Evolutionary conservation across 2,329 filamentous ascomycete genomes (phyloP).

Genomic region (Septoria petroselini): DNA sequence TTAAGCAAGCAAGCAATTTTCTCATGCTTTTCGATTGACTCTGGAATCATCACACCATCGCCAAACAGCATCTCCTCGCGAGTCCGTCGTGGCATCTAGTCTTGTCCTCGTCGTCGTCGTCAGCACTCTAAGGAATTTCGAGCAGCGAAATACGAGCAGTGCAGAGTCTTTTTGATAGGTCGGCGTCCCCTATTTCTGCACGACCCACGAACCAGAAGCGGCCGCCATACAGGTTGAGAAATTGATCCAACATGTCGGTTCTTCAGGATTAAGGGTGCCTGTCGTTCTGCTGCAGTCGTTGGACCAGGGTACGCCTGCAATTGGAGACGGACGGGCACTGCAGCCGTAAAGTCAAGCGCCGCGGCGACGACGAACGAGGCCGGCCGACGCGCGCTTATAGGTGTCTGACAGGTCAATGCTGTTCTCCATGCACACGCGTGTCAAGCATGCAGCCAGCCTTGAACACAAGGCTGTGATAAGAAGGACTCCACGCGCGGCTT

Average conservation of each 20-base stretch:
- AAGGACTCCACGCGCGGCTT: not conserved
- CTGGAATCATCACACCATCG: slow-evolving; percentile 8
- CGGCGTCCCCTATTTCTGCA: slow-evolving; percentile 10
- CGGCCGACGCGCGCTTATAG: not conserved
- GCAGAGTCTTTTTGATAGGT: slow-evolving; percentile 1
- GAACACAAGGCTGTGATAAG: slow-evolving; percentile 4
- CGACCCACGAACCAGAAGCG: slow-evolving; percentile 12
- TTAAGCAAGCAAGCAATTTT: slow-evolving; percentile 13
- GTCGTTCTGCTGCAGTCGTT: slow-evolving; percentile 4
- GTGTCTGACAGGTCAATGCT: slow-evolving; percentile 7
- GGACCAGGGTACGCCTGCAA: slow-evolving; percentile 19
- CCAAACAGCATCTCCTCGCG: slow-evolving; percentile 9
- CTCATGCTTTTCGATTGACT: slow-evolving; percentile 17
- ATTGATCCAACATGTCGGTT: slow-evolving; percentile 5
- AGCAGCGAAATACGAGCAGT: slow-evolving; percentile 1
- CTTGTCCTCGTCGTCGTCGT: slow-evolving; percentile 8
- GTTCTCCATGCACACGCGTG: slow-evolving; percentile 10
- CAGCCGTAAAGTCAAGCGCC: not conserved
- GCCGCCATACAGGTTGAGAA: slow-evolving; percentile 3
- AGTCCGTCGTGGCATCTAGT: slow-evolving; percentile 1
- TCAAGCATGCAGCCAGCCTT: slow-evolving; percentile 16
- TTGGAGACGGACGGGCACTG: slow-evolving; percentile 4
- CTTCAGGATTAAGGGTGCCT: slow-evolving; percentile 10
- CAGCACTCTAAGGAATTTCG: slow-evolving; percentile 1
- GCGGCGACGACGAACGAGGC: too few species aligned